A percentile compares a stretch with the other conserved stretches of the same genome.
These are phyloP conservation scores for Celoporthe dispersa DNA, from an alignment of 2,329 filamentous ascomycete genomes.

Conservation along the genomic window DNA sequence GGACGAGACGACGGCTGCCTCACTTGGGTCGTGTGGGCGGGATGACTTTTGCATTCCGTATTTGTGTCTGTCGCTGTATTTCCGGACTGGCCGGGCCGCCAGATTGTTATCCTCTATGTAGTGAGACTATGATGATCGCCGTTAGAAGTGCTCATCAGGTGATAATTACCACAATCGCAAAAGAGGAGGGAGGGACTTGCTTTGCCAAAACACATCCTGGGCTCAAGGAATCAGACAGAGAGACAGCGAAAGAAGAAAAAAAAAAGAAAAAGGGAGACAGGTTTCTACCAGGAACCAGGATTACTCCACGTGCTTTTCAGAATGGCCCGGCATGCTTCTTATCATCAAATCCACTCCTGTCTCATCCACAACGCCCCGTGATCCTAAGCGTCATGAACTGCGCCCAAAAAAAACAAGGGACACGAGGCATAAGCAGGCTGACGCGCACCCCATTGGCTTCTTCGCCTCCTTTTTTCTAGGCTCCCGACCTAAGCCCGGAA, in stretches of 20 bases:
- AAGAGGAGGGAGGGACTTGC: not conserved
- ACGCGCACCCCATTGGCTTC: not conserved
- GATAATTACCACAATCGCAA: not conserved
- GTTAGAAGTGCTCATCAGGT: too few species aligned
- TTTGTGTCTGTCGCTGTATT: not conserved
- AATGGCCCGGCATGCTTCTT: not conserved
- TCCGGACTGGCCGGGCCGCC: constrained; percentile 14
- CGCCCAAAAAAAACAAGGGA: not conserved
- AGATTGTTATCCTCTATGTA: not conserved
- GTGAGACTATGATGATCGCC: not conserved
- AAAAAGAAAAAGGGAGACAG: too few species aligned
- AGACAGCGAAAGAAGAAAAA: too few species aligned
- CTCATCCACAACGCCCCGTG: not conserved
- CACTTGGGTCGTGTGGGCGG: not conserved
- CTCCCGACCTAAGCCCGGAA: too few species aligned
- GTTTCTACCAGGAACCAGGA: too few species aligned
- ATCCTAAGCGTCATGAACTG: not conserved
- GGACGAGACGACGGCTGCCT: not conserved
- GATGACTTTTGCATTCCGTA: not conserved
- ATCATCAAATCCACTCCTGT: not conserved
- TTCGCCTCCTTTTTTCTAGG: not conserved
- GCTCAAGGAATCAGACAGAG: too few species aligned
- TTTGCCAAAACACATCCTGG: constrained; percentile 21
- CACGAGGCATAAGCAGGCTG: not conserved
- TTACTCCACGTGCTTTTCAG: not conserved